These are phyloP conservation scores for Basipetospora chlamydospora DNA, from an alignment of 2,329 filamentous ascomycete species.

Conservation along the genomic window DNA sequence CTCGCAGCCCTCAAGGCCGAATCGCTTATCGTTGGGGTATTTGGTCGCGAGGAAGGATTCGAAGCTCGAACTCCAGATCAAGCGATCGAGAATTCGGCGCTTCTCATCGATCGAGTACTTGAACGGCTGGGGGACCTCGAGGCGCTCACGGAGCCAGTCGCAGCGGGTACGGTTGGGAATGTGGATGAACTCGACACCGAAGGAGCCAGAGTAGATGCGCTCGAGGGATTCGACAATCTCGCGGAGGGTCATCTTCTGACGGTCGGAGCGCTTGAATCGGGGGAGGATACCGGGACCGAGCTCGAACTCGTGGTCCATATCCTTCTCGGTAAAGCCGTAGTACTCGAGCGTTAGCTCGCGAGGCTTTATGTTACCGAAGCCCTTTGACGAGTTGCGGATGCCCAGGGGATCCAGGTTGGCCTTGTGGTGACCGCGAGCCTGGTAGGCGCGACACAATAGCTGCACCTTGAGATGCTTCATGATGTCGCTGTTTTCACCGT, in stretches of 20 bases:
- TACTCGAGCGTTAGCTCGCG: constrained; percentile 87
- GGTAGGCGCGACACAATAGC: constrained; percentile 90
- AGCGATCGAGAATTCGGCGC: constrained; percentile 86
- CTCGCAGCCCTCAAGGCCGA: constrained; percentile 94
- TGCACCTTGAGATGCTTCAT: constrained; percentile 94
- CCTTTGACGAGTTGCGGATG: constrained; percentile 63
- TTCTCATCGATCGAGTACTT: constrained; percentile 98
- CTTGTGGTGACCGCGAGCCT: constrained; percentile 96
- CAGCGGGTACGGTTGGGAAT: constrained; percentile 95
- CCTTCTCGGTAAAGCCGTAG: constrained; percentile 90
- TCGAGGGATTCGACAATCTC: constrained; percentile 92
- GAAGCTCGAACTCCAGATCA: constrained; percentile 98
- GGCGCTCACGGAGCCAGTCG: constrained; percentile 91
- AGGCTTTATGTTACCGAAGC: constrained; percentile 74
- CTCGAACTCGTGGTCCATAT: constrained; percentile 81
- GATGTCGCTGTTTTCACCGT: constrained; percentile 63
- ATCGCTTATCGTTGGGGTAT: constrained; percentile 99
- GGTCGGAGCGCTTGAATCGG: constrained; percentile 74
- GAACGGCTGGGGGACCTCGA: constrained; percentile 89
- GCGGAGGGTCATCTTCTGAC: constrained; percentile 90
- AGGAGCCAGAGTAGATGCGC: constrained; percentile 92
- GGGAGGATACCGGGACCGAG: constrained; percentile 92
- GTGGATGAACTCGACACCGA: constrained; percentile 96
- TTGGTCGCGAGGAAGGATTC: constrained; percentile 92
- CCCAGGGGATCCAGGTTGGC: constrained; percentile 92